These are phyloP conservation scores for Viridothelium virens DNA, from an alignment of 495 filamentous ascomycete genomes.

Conservation along the genomic window DNA sequence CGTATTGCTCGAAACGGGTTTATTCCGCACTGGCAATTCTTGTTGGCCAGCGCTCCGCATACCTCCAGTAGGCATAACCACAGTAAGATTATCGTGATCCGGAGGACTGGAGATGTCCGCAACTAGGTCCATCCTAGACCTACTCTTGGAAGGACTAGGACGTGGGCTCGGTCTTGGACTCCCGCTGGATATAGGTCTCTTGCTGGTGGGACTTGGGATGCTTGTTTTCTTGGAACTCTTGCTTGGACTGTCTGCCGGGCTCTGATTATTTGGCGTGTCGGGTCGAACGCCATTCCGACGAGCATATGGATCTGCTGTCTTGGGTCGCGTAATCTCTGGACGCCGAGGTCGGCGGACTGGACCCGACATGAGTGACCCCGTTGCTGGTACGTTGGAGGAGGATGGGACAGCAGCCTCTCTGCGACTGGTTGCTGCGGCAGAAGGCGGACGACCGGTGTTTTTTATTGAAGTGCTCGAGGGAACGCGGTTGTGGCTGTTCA, in stretches of 20 bases:
- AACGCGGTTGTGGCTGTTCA: conserved; percentile 22
- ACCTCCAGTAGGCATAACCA: conserved; percentile 31
- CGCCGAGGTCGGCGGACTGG: conserved; percentile 51
- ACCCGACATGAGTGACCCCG: conserved; percentile 48
- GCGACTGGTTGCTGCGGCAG: conserved; percentile 20
- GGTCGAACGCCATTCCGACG: conserved; percentile 31
- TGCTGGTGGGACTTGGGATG: background rate
- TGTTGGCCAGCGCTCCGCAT: background rate
- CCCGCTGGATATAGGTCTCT: background rate
- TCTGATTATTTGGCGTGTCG: conserved; percentile 36
- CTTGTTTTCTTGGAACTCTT: conserved; percentile 17
- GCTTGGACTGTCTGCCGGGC: conserved; percentile 28
- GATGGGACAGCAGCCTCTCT: conserved; percentile 11
- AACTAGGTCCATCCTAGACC: conserved; percentile 11
- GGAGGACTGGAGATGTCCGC: conserved; percentile 19
- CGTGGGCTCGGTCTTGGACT: conserved; percentile 15
- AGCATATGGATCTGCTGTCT: conserved; percentile 53
- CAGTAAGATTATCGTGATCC: conserved; percentile 35
- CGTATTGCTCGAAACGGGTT: conserved; percentile 28
- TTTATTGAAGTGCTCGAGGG: conserved; percentile 26
- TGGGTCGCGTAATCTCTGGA: conserved; percentile 47
- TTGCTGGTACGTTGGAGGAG: background rate
- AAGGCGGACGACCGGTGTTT: conserved; percentile 22
- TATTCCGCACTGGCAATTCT: conserved; percentile 22
- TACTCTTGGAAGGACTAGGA: conserved; percentile 26